Percentiles rank a stretch among this genome's conserved stretches.
Conservation (phyloP, 495 filamentous ascomycete species). For the Cairneyella variabilis region DNA sequence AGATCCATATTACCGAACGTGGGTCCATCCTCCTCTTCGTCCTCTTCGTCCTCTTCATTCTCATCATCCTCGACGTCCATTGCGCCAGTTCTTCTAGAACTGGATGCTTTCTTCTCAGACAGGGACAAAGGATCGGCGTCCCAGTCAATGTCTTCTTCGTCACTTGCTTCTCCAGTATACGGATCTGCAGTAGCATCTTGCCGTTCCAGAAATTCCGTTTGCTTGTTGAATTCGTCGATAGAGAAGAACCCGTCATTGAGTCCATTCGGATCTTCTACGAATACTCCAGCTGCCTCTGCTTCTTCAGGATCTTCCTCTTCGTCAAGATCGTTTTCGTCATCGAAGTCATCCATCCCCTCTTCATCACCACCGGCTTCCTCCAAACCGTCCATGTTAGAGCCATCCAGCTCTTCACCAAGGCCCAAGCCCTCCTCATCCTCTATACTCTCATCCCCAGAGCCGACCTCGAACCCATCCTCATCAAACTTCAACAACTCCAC, state of each 20-base stretch:
- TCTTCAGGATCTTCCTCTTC: constrained; percentile 31
- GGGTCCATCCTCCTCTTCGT: constrained; percentile 67
- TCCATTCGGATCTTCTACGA: constrained; percentile 48
- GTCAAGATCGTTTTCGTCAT: constrained; percentile 34
- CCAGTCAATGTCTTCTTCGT: constrained; percentile 86
- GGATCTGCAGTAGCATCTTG: constrained; percentile 67
- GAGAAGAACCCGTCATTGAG: constrained; percentile 98
- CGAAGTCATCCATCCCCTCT: constrained; percentile 38
- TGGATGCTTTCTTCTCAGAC: constrained; percentile 13
- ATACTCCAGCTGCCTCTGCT: constrained; percentile 30
- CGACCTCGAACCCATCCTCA: constrained; percentile 45
- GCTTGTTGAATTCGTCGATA: constrained; percentile 95
- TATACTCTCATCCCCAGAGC: constrained; percentile 31
- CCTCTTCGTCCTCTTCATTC: constrained; percentile 40
- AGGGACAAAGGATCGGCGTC: constrained; percentile 60
- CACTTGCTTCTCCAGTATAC: constrained; percentile 51
- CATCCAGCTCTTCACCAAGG: constrained; percentile 17
- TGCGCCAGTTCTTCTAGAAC: constrained; percentile 11
- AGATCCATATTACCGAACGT: constrained; percentile 70
- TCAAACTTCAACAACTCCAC: constrained; percentile 37
- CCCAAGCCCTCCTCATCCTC: constrained; percentile 21
- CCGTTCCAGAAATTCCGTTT: constrained; percentile 80
- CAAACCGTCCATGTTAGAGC: constrained; percentile 25
- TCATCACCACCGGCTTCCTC: constrained; percentile 39
- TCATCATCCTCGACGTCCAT: constrained; percentile 22